Evolutionary conservation across 2,329 filamentous ascomycete species (phyloP), one percentile per base, ranked within the genome.

Genomic region (Claviceps maximensis): DNA sequence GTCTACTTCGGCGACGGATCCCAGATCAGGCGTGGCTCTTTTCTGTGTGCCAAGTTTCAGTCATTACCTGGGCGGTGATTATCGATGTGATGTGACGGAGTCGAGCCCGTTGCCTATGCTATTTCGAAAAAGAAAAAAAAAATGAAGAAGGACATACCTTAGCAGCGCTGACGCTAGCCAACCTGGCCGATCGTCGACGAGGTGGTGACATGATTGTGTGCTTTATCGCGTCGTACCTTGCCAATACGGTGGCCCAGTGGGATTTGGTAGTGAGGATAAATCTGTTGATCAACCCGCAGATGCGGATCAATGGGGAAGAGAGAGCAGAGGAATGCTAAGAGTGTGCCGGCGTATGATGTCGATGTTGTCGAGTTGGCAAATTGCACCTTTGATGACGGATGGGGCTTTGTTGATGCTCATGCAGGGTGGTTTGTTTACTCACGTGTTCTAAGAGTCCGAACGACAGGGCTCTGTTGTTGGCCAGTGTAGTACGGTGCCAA

Each of bases 131-230:
- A 2, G 12, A 33, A 10, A 33, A 29, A 29, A 9, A 29, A 29
- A 29, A 9, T 6, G 12, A 52, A 54, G n/a, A 53, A n/a, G 52
- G 52, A 44, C 58, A 59, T 62, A 72, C 70, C 69, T 71, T 71
- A 21, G 57, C 58, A 44, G 63, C 59, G 57, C 62, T 62, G 52
- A 69, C 69, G 55, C 62, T 62, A 52, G 70, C 70, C 63, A 74
- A 63, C 58, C 71, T 69, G 59, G 71, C 70, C 52, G 71, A 74
- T 55, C 71, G 70, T 60, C 71, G 71, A 61, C 69, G 69, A 54
- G 69, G 67, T 50, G 68, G 67, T 52, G 69, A 66, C 67, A 72
- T 73, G 55, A 48, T 66, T 49, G 46, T 25, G 38, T 40, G n/a
- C n/a, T n/a, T 29, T 36, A 42, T 42, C 10, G 44, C n/a, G 36